Evolutionary conservation across 805 yeast species (phyloP).

Genomic region (Metschnikowia peoriensis): DNA sequence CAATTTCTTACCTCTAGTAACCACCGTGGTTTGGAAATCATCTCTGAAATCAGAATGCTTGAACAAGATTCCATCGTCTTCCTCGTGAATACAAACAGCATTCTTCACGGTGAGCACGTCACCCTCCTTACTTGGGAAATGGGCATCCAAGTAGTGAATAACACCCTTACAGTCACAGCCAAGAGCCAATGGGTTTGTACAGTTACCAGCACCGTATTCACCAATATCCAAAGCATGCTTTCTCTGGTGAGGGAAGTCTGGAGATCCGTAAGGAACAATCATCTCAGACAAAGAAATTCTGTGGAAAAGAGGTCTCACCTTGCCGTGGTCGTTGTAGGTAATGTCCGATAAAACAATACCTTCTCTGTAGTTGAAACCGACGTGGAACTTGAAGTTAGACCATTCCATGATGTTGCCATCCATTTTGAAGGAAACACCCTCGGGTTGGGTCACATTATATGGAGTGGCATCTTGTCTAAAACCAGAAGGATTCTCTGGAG

Average conservation of each 20-base stretch:
- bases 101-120: constrained; percentile 69
- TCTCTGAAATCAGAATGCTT: constrained; percentile 87
- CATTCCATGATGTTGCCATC: constrained; percentile 68
- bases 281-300: constrained; percentile 75
- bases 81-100: constrained; percentile 83
- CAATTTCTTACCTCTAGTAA: constrained; percentile 72
- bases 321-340: constrained; percentile 72
- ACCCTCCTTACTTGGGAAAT: constrained; percentile 65
- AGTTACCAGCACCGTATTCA: constrained; percentile 84
- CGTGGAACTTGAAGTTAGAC: constrained; percentile 75
- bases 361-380: constrained; percentile 84
- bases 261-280: constrained; percentile 84
- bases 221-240: constrained; percentile 86
- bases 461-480: constrained; percentile 66
- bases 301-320: constrained; percentile 71
- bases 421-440: constrained; percentile 76
- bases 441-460: constrained; percentile 72
- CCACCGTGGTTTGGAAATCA: constrained; percentile 68
- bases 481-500: constrained; percentile 42
- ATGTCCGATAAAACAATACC: constrained; percentile 78
- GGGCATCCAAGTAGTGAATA: constrained; percentile 80
- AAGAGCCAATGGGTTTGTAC: constrained; percentile 73
- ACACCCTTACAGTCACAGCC: constrained; percentile 89
- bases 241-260: constrained; percentile 78
- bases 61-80: constrained; percentile 75